These are phyloP conservation scores for Vaccinium darrowii DNA, from an alignment of 148 eudicot species.

Conservation along the genomic window DNA sequence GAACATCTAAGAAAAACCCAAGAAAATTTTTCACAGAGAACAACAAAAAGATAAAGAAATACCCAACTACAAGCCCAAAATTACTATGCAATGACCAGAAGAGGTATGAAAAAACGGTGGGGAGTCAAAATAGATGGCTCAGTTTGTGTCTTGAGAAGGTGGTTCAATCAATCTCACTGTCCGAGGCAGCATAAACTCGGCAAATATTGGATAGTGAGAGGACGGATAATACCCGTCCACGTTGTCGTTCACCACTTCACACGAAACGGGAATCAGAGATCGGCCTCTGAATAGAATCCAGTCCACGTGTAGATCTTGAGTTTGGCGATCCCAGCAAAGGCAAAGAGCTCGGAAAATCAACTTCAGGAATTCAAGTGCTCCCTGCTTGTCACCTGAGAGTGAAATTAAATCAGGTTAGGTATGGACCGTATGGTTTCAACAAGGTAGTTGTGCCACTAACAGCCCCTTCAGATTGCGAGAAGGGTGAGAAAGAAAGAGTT, in stretches of 20 bases:
- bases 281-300: conserved; percentile 92
- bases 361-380: conserved; percentile 84
- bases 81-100: neutral
- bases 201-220: conserved; percentile 87
- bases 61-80: neutral
- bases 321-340: conserved; percentile 99
- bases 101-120: neutral
- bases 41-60: neutral
- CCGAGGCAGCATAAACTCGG: conserved; percentile 95
- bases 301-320: conserved; percentile 93
- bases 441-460: neutral
- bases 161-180: conserved; percentile 68
- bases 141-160: conserved; percentile 47
- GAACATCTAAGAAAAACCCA: neutral
- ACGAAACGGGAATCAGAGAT: conserved; percentile 74
- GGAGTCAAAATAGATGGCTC: conserved; percentile 8
- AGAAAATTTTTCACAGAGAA: neutral
- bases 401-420: conserved; percentile 11
- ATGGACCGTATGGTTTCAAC: neutral
- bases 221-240: conserved; percentile 89
- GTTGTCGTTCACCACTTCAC: conserved; percentile 86
- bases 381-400: conserved; percentile 78
- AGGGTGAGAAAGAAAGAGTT: neutral
- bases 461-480: neutral
- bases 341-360: conserved; percentile 91